Evolutionary conservation across 2,329 filamentous ascomycete species (phyloP).

Genomic region (Elsinoe batatas): DNA sequence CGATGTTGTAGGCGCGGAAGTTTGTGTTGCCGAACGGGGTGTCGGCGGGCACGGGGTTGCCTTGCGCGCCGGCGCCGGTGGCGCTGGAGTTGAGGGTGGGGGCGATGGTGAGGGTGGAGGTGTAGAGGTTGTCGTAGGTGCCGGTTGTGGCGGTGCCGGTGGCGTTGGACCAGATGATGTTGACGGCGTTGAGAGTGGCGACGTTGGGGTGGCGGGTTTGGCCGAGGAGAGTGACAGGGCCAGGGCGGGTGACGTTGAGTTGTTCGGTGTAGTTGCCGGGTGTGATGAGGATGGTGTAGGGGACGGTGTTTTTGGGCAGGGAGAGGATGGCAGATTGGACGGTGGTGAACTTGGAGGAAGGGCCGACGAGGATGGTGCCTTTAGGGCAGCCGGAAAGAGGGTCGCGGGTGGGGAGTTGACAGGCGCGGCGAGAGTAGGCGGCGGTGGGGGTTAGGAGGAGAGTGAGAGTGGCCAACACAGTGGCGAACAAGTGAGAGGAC

Average conservation of each 20-base stretch:
- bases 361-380: conserved; percentile 25
- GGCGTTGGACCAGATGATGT: conserved; percentile 49
- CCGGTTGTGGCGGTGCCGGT: conserved; percentile 36
- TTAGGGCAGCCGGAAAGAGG: conserved; percentile 32
- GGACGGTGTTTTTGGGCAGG: conserved; percentile 35
- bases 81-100: conserved; percentile 53
- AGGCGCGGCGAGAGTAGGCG: conserved; percentile 19
- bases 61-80: conserved; percentile 53
- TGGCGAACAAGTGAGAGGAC: not conserved
- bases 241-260: conserved; percentile 53
- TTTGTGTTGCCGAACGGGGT: conserved; percentile 55
- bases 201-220: conserved; percentile 41
- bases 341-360: conserved; percentile 23
- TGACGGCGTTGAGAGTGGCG: conserved; percentile 42
- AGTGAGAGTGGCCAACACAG: conserved; percentile 1
- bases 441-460: conserved; percentile 7
- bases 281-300: conserved; percentile 49
- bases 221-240: conserved; percentile 53
- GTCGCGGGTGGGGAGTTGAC: conserved; percentile 29
- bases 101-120: conserved; percentile 51
- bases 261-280: conserved; percentile 54
- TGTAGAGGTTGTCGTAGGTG: conserved; percentile 52
- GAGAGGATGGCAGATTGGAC: conserved; percentile 41
- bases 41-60: conserved; percentile 48
- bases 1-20: conserved; percentile 58